Evolutionary conservation across 495 filamentous ascomycete species (phyloP), one percentile per base, ranked within the genome.

Genomic region (Niebla homalea): DNA sequence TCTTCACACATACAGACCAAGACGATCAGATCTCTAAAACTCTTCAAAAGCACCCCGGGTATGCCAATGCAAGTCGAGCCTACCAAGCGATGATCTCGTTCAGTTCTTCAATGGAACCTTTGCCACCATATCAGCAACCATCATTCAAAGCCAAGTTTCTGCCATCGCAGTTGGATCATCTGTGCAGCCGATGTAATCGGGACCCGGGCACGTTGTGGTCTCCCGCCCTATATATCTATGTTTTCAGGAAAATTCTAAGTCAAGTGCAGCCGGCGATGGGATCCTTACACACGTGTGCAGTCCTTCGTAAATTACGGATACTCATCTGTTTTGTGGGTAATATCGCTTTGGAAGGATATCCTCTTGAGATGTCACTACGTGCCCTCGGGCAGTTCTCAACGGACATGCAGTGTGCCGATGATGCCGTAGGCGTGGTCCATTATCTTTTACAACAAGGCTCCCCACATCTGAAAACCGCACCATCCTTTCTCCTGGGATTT

Each of bases 301-400:
- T 94, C 3, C 76, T 99, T 37, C 81, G 89, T 29, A 94, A 89
- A 55, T 75, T 97, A 32, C 74, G 88, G 45, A 77, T 94, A 21
- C 63, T 97, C 14, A 72, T 96, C 19, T 85, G 79, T 44, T 63
- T 97, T 52, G 81, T 87, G 39, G 88, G 87, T 7, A 59, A 72
- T 16, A 70, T 78, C 16, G 85, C 85, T 22, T 67, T 83, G 37
- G 65, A 77, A 43, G 83, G 81, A 1, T 97, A 96, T 64, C 84
- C 87, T 5, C 65, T 97, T n/a, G 87, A 97, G 60, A 93, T 95
- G 88, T 68, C 89, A 1, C 69, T 97, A 21, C 84, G 88, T 57
- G 78, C 86, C 4, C 72, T 97, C 37, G 72, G 81, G 16, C 81
- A 83, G 2, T 94, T 85, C 53, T 70, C 96, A 18, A 77, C 78